Percentiles rank a stretch among this genome's conserved stretches.
Conservation (phyloP, 2,329 filamentous ascomycete species). For the Blastomyces gilchristii region DNA sequence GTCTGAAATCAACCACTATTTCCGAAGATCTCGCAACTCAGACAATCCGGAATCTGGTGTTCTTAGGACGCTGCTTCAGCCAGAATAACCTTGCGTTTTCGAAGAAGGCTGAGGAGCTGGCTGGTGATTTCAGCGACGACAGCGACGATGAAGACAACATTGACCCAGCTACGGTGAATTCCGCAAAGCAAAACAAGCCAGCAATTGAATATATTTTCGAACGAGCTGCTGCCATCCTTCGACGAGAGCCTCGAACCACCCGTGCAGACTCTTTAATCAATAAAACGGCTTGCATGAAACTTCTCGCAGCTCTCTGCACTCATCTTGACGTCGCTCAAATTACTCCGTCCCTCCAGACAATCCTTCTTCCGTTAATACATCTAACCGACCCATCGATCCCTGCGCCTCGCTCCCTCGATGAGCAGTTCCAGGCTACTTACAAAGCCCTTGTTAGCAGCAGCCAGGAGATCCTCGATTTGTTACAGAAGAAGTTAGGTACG, state of each 20-base stretch:
- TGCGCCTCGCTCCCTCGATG: conserved; percentile 59
- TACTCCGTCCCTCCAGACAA: conserved; percentile 51
- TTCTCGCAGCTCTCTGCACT: conserved; percentile 59
- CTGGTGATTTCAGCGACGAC: conserved; percentile 31
- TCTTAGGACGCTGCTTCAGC: conserved; percentile 59
- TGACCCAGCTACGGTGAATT: conserved; percentile 35
- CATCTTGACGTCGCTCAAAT: conserved; percentile 51
- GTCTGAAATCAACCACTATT: conserved; percentile 53
- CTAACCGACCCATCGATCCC: conserved; percentile 72
- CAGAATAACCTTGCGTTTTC: conserved; percentile 45
- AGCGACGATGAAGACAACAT: conserved; percentile 35
- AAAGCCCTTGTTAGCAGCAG: conserved; percentile 62
- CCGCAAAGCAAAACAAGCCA: conserved; percentile 37
- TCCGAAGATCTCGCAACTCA: conserved; percentile 69
- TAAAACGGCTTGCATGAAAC: conserved; percentile 64
- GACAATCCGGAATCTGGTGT: conserved; percentile 69
- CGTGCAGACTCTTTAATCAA: conserved; percentile 54
- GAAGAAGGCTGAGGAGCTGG: conserved; percentile 32
- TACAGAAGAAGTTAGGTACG: conserved; percentile 78
- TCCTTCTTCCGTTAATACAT: conserved; percentile 64
- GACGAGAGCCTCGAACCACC: conserved; percentile 59
- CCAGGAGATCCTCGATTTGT: conserved; percentile 64
- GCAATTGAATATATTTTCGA: conserved; percentile 66
- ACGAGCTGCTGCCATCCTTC: conserved; percentile 66
- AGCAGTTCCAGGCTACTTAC: conserved; percentile 57